phyloP scores from a whole-genome alignment of 306 rosid genomes.

The Gynostemma pentaphyllum region DNA sequence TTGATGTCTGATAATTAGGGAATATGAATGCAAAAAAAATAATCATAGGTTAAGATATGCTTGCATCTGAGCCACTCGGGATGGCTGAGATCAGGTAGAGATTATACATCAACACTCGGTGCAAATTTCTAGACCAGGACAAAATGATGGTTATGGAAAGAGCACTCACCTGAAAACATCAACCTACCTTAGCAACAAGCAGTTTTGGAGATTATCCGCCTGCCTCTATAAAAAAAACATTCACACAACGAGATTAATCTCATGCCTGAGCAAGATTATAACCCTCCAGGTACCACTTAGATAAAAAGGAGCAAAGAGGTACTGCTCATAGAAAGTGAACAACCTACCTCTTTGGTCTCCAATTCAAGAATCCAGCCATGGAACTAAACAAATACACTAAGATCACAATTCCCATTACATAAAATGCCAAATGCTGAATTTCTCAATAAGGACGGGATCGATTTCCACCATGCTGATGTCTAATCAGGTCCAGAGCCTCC shows the following conservation, averaged over 20 bases:
- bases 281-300: conserved; percentile 47
- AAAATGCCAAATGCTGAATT: conserved; percentile 32
- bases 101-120: conserved; percentile 1
- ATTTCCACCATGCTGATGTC: conserved; percentile 84
- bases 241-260: conserved; percentile 79
- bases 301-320: conserved; percentile 63
- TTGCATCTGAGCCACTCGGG: neutral
- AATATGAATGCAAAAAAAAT: conserved; percentile 10
- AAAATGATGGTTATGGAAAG: conserved; percentile 36
- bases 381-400: conserved; percentile 60
- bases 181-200: conserved; percentile 99
- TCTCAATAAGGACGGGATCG: conserved; percentile 91
- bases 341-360: conserved; percentile 97
- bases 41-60: conserved; percentile 1
- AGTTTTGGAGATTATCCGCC: conserved; percentile 89
- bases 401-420: conserved; percentile 83
- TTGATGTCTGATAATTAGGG: neutral
- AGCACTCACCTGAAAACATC: conserved; percentile 97
- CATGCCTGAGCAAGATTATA: conserved; percentile 30
- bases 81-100: conserved; percentile 11
- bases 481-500: conserved; percentile 86
- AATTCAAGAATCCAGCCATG: conserved; percentile 56
- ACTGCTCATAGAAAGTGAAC: conserved; percentile 66
- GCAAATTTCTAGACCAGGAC: conserved; percentile 29
- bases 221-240: conserved; percentile 88